Percentiles rank a stretch among this genome's conserved stretches.
phyloP scores from a whole-genome alignment of 2,329 filamentous ascomycete genomes.

The Huntiella decipiens region DNA sequence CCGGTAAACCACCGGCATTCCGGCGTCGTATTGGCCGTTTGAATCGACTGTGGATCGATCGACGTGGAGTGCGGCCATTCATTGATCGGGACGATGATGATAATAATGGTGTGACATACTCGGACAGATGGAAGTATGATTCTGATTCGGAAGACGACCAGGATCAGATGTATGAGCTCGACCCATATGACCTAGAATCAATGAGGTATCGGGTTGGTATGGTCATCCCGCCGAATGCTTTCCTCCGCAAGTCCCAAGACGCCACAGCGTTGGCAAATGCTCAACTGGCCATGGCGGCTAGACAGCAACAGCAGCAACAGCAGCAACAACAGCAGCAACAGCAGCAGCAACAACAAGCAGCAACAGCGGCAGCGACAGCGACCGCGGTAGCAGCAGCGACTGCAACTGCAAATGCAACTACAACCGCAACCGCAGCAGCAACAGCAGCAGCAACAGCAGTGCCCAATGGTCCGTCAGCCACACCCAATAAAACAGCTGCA shows the following conservation, averaged over 20 bases:
- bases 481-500: neutral
- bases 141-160: slow-evolving; percentile 73
- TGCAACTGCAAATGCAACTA: slow-evolving; percentile 4
- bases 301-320: slow-evolving; percentile 11
- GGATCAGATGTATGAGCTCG: slow-evolving; percentile 60
- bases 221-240: slow-evolving; percentile 6
- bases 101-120: slow-evolving; percentile 16
- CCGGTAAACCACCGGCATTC: slow-evolving; percentile 40
- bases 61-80: slow-evolving; percentile 43
- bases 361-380: slow-evolving; percentile 12
- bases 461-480: too few relatives aligned
- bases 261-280: slow-evolving; percentile 14
- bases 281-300: slow-evolving; percentile 10
- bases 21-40: slow-evolving; percentile 69
- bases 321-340: slow-evolving; percentile 13
- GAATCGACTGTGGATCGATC: slow-evolving; percentile 75
- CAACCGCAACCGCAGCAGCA: slow-evolving; percentile 12
- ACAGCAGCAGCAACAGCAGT: neutral
- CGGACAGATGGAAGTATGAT: slow-evolving; percentile 72
- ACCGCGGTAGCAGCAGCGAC: slow-evolving; percentile 11
- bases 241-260: slow-evolving; percentile 14
- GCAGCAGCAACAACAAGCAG: slow-evolving; percentile 11
- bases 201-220: slow-evolving; percentile 33
- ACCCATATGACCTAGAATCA: slow-evolving; percentile 44
- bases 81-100: slow-evolving; percentile 23